phyloP scores from a whole-genome alignment of 1,284 basidiomycete genomes.

The Schizopora paradoxa region DNA sequence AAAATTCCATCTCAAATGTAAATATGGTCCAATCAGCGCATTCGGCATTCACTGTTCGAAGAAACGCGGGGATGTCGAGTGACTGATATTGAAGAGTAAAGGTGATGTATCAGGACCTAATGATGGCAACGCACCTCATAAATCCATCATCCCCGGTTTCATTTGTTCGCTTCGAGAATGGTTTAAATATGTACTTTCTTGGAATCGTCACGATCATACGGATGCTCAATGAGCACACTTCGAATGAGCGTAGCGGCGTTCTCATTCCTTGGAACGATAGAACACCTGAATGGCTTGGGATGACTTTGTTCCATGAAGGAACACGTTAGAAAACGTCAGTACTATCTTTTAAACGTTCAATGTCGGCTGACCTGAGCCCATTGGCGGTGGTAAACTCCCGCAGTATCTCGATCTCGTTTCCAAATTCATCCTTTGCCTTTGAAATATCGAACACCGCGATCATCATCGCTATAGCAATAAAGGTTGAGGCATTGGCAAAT shows the following conservation, averaged over 20 bases:
- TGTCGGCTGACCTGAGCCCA: too few species aligned
- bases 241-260: slow-evolving; percentile 4
- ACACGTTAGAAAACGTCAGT: not conserved
- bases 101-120: too few species aligned
- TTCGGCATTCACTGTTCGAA: too few species aligned
- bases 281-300: slow-evolving; percentile 12
- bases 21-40: too few species aligned
- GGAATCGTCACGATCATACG: not conserved
- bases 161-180: too few species aligned
- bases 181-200: not conserved
- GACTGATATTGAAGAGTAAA: too few species aligned
- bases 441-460: slow-evolving; percentile 31
- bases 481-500: slow-evolving; percentile 37
- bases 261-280: slow-evolving; percentile 9
- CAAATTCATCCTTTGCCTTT: slow-evolving; percentile 14
- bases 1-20: too few species aligned
- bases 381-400: slow-evolving; percentile 37
- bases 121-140: too few species aligned
- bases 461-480: slow-evolving; percentile 36
- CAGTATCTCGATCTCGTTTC: slow-evolving; percentile 15
- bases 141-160: too few species aligned
- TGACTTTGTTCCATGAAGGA: slow-evolving; percentile 3
- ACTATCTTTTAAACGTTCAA: too few species aligned
- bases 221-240: not conserved
- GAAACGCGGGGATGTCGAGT: too few species aligned